These are phyloP conservation scores for Glomus cerebriforme DNA, from an alignment of 192 early-diverging fungal species.

Conservation along the genomic window DNA sequence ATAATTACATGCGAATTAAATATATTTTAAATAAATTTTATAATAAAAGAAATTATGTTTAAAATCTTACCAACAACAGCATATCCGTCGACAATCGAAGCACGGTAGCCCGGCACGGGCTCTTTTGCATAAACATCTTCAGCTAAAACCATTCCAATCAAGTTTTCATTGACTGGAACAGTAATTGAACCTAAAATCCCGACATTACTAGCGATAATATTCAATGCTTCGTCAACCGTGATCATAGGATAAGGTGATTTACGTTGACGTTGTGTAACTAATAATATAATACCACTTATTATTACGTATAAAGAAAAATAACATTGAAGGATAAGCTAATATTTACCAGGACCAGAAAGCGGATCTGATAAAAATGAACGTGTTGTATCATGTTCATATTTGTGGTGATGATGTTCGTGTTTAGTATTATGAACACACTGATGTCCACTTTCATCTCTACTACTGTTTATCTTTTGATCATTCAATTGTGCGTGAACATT, in stretches of 20 bases:
- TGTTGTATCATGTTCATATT: conserved; percentile 28
- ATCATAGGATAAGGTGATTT: conserved; percentile 85
- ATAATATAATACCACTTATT: not conserved
- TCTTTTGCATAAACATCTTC: conserved; percentile 73
- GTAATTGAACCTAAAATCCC: conserved; percentile 36
- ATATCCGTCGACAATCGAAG: conserved; percentile 93
- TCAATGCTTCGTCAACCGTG: conserved; percentile 66
- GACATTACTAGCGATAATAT: conserved; percentile 50
- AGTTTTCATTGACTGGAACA: conserved; percentile 45
- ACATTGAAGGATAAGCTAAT: not conserved
- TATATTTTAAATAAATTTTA: too few species aligned
- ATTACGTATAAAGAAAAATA: not conserved
- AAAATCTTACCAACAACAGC: conserved; percentile 71
- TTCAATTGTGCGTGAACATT: conserved; percentile 57
- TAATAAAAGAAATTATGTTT: not conserved
- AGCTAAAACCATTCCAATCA: conserved; percentile 71
- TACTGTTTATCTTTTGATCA: conserved; percentile 11
- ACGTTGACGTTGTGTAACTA: conserved; percentile 67
- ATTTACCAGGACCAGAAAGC: conserved; percentile 40
- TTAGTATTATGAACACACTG: conserved; percentile 37
- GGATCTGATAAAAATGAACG: conserved; percentile 35
- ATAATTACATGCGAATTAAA: not conserved
- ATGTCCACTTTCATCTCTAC: conserved; percentile 15
- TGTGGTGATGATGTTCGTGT: conserved; percentile 43
- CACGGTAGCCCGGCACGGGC: conserved; percentile 82